Evolutionary conservation across 2,329 filamentous ascomycete species (phyloP).

Genomic region (Fonsecaea multimorphosa): DNA sequence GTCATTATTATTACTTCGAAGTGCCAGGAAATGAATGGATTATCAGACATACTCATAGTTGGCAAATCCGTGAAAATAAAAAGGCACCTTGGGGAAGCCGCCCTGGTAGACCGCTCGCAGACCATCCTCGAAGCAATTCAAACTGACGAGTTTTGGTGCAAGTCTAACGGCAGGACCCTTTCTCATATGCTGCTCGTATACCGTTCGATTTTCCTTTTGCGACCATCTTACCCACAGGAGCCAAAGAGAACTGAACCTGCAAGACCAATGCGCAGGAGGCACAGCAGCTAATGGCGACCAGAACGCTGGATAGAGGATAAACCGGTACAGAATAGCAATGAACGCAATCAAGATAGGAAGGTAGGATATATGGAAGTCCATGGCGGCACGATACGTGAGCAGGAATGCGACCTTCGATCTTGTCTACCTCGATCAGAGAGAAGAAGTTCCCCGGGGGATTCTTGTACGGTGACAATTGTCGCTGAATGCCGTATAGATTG

Average conservation of each 20-base stretch:
- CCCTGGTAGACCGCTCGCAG: conserved; percentile 72
- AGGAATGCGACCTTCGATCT: too few species aligned
- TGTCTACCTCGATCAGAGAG: too few species aligned
- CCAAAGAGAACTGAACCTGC: conserved; percentile 62
- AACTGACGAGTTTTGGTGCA: conserved; percentile 69
- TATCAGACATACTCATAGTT: conserved; percentile 69
- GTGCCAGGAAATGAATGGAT: too few species aligned
- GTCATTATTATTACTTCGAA: too few species aligned
- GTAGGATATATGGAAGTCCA: too few species aligned
- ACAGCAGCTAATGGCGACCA: conserved; percentile 69
- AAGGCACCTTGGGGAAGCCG: conserved; percentile 73
- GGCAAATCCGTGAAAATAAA: conserved; percentile 72
- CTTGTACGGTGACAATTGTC: too few species aligned
- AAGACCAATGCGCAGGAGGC: conserved; percentile 64
- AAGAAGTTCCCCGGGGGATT: too few species aligned
- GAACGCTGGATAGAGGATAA: conserved; percentile 52
- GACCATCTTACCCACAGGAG: conserved; percentile 67
- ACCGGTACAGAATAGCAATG: conserved; percentile 43
- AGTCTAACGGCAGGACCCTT: conserved; percentile 68
- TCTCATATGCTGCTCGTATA: conserved; percentile 64
- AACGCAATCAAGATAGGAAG: too few species aligned
- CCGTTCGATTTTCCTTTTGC: conserved; percentile 66
- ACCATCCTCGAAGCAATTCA: conserved; percentile 68
- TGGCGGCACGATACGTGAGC: too few species aligned
- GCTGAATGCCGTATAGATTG: too few species aligned